These are phyloP conservation scores for Tylopilus sp. DNA, from an alignment of 768 basidiomycete genomes.

Conservation along the genomic window DNA sequence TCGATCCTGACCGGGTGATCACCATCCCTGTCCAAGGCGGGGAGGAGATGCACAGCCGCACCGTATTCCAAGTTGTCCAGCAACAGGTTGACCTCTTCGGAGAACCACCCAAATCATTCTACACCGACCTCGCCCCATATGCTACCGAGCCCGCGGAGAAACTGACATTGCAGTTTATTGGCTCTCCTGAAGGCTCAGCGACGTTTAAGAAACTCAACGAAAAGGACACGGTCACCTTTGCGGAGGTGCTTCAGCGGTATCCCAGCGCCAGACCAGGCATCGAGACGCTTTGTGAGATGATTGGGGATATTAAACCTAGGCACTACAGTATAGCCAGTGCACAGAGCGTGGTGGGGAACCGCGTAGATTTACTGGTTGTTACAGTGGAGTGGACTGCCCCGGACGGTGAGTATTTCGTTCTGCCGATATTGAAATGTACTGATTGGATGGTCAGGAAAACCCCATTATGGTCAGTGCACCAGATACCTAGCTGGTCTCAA, in stretches of 20 bases:
- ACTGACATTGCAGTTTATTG: slow-evolving; percentile 85
- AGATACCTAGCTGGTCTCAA: slow-evolving; percentile 85
- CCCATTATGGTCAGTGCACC: slow-evolving; percentile 92
- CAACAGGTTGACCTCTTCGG: slow-evolving; percentile 98
- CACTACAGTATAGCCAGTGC: slow-evolving; percentile 98
- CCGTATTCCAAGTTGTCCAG: slow-evolving; percentile 92
- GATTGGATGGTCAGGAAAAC: slow-evolving; percentile 47
- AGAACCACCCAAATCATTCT: slow-evolving; percentile 94
- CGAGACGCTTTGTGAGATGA: slow-evolving; percentile 79
- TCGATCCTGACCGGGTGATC: slow-evolving; percentile 74
- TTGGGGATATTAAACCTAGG: slow-evolving; percentile 94
- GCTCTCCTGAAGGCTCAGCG: slow-evolving; percentile 83
- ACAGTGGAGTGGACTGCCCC: slow-evolving; percentile 93
- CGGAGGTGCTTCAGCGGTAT: slow-evolving; percentile 77
- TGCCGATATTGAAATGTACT: slow-evolving; percentile 1
- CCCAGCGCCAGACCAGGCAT: slow-evolving; percentile 77
- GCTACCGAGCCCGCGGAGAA: slow-evolving; percentile 69
- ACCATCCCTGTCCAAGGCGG: slow-evolving; percentile 73
- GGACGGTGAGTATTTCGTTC: slow-evolving; percentile 50
- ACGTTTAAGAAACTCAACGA: slow-evolving; percentile 96
- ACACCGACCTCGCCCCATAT: slow-evolving; percentile 76
- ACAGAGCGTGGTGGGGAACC: slow-evolving; percentile 91
- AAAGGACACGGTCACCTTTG: slow-evolving; percentile 92
- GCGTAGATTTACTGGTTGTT: slow-evolving; percentile 92
- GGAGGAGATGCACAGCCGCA: slow-evolving; percentile 80